phyloP scores from a whole-genome alignment of 768 basidiomycete species.

The Termitomyces sp. region DNA sequence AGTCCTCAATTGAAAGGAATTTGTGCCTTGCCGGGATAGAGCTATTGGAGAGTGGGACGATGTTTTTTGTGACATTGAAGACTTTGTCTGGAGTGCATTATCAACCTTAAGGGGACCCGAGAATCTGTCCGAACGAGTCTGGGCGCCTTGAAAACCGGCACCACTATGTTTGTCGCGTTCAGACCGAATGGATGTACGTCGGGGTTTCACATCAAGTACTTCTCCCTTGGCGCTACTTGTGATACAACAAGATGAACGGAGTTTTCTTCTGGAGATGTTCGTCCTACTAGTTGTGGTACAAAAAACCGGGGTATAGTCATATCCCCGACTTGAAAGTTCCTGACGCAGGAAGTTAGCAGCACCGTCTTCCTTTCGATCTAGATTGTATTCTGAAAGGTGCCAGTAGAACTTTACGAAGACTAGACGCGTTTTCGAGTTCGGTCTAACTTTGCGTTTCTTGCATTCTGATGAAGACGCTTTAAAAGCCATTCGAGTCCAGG shows the following conservation, averaged over 20 bases:
- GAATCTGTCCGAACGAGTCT: neutral
- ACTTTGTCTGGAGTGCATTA: neutral
- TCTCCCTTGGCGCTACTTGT: neutral
- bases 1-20: neutral
- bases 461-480: neutral
- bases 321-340: constrained; percentile 11
- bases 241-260: neutral
- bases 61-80: neutral
- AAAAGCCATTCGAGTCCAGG: constrained; percentile 14
- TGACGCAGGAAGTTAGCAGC: constrained; percentile 13
- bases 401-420: constrained; percentile 19
- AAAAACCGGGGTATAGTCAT: neutral
- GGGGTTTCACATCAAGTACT: neutral
- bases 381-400: constrained; percentile 11
- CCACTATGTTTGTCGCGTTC: neutral
- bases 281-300: neutral
- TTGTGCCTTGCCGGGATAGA: neutral
- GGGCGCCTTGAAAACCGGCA: neutral
- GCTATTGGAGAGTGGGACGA: neutral
- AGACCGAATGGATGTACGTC: neutral
- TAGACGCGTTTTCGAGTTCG: constrained; percentile 7
- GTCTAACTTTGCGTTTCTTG: neutral
- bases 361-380: neutral
- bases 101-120: neutral
- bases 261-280: neutral